Percentiles rank a stretch among this genome's conserved stretches.
phyloP scores from a whole-genome alignment of 306 rosid species.

The Chamaecrista fasciculata region DNA sequence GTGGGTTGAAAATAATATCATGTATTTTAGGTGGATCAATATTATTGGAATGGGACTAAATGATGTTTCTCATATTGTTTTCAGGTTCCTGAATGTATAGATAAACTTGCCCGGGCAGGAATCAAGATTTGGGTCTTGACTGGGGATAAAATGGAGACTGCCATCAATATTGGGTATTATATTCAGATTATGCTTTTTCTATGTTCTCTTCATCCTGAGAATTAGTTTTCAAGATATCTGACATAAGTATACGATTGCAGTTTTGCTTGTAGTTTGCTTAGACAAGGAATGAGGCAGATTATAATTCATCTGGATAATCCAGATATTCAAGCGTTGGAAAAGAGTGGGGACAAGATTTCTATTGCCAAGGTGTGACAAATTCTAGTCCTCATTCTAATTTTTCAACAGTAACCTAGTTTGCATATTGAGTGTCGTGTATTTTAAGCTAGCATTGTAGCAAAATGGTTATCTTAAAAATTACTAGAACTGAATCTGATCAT shows the following conservation, averaged over 20 bases:
- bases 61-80: conserved; percentile 38
- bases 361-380: conserved; percentile 50
- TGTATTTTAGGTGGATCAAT: background rate
- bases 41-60: conserved; percentile 12
- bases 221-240: conserved; percentile 31
- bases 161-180: conserved; percentile 90
- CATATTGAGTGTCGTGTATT: conserved; percentile 8
- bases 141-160: conserved; percentile 99
- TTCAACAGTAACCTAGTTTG: conserved; percentile 8
- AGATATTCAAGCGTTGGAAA: conserved; percentile 73
- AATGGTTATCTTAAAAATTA: conserved; percentile 17
- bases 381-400: background rate
- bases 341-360: conserved; percentile 67
- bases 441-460: conserved; percentile 13
- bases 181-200: conserved; percentile 8
- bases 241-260: conserved; percentile 53
- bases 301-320: conserved; percentile 65
- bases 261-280: conserved; percentile 91
- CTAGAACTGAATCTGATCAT: background rate
- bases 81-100: conserved; percentile 92
- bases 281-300: conserved; percentile 96
- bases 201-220: conserved; percentile 13
- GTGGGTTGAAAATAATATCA: conserved; percentile 47
- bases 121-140: conserved; percentile 99
- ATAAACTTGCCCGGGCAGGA: conserved; percentile 96